Percentiles rank a stretch among this genome's conserved stretches.
These are phyloP conservation scores for Penicillium sp. DNA, from an alignment of 2,329 filamentous ascomycete species.

Conservation along the genomic window DNA sequence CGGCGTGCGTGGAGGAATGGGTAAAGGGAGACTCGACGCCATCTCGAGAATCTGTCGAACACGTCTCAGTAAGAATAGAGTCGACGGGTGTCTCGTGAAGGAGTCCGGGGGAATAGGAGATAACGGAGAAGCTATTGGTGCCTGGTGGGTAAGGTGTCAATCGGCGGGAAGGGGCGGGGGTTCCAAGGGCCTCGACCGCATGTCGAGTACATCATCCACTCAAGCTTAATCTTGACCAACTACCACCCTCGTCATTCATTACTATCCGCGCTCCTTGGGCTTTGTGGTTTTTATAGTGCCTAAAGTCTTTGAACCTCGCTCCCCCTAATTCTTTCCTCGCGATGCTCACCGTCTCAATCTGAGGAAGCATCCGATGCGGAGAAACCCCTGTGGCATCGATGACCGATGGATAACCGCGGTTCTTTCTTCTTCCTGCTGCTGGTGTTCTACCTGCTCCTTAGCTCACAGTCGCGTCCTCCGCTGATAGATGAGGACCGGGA, in stretches of 20 bases:
- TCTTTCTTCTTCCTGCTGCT: constrained; percentile 51
- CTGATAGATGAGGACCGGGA: constrained; percentile 43
- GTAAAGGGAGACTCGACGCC: constrained; percentile 59
- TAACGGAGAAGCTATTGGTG: constrained; percentile 10
- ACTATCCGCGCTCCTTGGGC: not conserved
- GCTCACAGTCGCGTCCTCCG: constrained; percentile 46
- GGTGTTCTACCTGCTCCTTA: constrained; percentile 54
- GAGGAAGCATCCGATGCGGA: constrained; percentile 25
- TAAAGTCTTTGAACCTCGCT: constrained; percentile 3
- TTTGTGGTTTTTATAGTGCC: not conserved
- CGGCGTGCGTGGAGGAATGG: constrained; percentile 61
- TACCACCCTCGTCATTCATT: constrained; percentile 27
- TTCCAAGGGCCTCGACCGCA: constrained; percentile 13
- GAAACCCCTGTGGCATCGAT: constrained; percentile 33
- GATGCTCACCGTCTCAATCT: constrained; percentile 26
- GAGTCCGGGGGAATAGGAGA: constrained; percentile 14
- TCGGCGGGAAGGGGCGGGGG: constrained; percentile 20
- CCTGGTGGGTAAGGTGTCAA: constrained; percentile 13
- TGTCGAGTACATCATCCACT: constrained; percentile 28
- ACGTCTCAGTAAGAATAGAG: constrained; percentile 8
- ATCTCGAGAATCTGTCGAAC: constrained; percentile 39
- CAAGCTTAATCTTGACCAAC: constrained; percentile 1
- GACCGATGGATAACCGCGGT: constrained; percentile 49
- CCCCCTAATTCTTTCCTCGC: constrained; percentile 14
- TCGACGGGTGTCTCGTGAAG: not conserved